These are phyloP conservation scores for Brassica cretica DNA, from an alignment of 345 rosid genomes.

Conservation along the genomic window DNA sequence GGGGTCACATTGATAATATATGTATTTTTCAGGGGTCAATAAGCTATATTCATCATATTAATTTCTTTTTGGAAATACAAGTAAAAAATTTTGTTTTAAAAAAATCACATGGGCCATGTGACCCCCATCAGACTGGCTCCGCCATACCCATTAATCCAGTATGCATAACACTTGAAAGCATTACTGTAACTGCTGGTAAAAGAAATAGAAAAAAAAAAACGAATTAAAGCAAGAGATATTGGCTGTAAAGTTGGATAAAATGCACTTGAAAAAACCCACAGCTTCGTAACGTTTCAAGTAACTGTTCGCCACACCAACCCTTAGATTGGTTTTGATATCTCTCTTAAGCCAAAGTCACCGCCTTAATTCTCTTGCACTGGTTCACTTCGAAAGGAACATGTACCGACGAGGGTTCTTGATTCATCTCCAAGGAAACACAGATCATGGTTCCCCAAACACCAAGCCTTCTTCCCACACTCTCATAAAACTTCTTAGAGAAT, in stretches of 20 bases:
- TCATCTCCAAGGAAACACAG: slow-evolving; percentile 55
- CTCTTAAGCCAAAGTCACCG: slow-evolving; percentile 38
- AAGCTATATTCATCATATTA: no score
- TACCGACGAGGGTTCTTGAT: slow-evolving; percentile 27
- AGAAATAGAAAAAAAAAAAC: neutral
- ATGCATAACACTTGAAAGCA: neutral
- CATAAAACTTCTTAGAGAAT: slow-evolving; percentile 57
- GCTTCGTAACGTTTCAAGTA: neutral
- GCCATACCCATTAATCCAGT: neutral
- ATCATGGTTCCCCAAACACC: slow-evolving; percentile 81
- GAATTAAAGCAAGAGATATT: neutral
- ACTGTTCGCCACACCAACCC: neutral
- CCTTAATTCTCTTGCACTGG: slow-evolving; percentile 49
- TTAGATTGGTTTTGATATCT: slow-evolving; percentile 32
- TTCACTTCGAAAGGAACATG: slow-evolving; percentile 64
- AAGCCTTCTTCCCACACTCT: slow-evolving; percentile 72
- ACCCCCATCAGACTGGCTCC: no score
- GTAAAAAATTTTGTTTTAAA: no score
- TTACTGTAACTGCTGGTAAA: neutral
- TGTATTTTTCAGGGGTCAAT: no score
- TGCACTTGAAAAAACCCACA: neutral
- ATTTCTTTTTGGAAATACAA: no score
- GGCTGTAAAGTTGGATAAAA: neutral
- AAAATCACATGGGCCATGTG: no score
- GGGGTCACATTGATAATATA: no score